Conservation (phyloP, 257 asterid species). For the Thymus mandschuricus region DNA sequence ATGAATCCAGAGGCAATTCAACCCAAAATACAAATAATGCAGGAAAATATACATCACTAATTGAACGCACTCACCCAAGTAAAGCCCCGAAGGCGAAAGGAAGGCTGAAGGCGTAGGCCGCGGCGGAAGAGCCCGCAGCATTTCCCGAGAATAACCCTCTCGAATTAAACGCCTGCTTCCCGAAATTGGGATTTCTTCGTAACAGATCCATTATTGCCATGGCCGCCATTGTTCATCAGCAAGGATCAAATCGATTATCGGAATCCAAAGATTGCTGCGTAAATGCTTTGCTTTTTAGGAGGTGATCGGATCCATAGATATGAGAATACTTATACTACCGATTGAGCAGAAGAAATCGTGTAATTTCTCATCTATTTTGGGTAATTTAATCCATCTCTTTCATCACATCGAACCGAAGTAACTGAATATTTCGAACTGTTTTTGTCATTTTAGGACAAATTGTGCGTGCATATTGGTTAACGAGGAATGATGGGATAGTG, state of each 20-base stretch:
- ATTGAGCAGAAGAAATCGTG: too few species aligned
- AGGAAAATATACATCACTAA: background rate
- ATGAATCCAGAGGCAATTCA: background rate
- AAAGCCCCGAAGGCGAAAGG: constrained; percentile 69
- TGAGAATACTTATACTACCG: background rate
- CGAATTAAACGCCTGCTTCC: constrained; percentile 50
- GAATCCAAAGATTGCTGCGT: background rate
- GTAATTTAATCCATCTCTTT: too few species aligned
- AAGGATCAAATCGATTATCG: background rate
- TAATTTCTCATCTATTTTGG: too few species aligned
- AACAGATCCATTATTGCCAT: constrained; percentile 67
- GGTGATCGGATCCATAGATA: background rate
- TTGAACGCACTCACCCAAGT: constrained; percentile 42
- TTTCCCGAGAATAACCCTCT: constrained; percentile 52
- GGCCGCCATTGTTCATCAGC: constrained; percentile 59
- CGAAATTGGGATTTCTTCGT: constrained; percentile 53
- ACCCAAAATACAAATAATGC: background rate
- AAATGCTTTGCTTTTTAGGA: background rate
- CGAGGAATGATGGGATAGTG: too few species aligned
- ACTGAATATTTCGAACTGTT: too few species aligned
- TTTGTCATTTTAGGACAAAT: too few species aligned
- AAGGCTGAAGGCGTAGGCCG: constrained; percentile 43
- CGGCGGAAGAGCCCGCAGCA: constrained; percentile 41
- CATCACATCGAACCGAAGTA: background rate
- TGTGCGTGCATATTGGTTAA: too few species aligned